phyloP scores from a whole-genome alignment of 495 filamentous ascomycete species.

The Neurospora sp. region DNA sequence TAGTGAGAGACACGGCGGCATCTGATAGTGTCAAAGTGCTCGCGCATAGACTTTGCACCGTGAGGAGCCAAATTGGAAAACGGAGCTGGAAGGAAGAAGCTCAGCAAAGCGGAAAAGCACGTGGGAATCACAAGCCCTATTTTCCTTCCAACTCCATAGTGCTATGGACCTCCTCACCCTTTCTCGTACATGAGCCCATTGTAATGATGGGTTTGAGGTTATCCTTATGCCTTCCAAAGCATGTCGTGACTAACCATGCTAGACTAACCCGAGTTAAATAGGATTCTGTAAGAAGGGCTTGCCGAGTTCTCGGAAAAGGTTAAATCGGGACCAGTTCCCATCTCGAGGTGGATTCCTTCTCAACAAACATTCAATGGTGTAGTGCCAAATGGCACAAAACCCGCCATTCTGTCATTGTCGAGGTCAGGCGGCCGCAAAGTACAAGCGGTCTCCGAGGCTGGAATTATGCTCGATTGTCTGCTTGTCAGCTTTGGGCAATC shows the following conservation, averaged over 20 bases:
- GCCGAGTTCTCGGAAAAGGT: not conserved
- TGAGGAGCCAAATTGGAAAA: not conserved
- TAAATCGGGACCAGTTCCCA: not conserved
- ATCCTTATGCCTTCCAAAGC: not conserved
- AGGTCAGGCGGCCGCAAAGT: not conserved
- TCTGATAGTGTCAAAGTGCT: not conserved
- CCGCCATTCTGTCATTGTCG: not conserved
- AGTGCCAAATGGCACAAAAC: not conserved
- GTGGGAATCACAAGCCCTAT: not conserved
- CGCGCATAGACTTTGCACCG: not conserved
- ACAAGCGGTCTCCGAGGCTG: not conserved
- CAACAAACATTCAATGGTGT: not conserved
- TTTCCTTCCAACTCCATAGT: not conserved
- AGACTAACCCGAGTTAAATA: not conserved
- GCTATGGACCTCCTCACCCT: not conserved
- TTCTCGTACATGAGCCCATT: not conserved
- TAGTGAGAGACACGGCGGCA: not conserved
- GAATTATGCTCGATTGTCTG: not conserved
- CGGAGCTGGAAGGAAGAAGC: not conserved
- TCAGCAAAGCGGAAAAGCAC: not conserved
- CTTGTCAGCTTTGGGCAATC: not conserved
- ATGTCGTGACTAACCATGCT: not conserved
- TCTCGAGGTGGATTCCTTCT: not conserved
- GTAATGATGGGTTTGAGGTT: not conserved
- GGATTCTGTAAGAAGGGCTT: not conserved